Evolutionary conservation across 495 filamentous ascomycete species (phyloP).

Genomic region (Xanthoparmelia taractica): DNA sequence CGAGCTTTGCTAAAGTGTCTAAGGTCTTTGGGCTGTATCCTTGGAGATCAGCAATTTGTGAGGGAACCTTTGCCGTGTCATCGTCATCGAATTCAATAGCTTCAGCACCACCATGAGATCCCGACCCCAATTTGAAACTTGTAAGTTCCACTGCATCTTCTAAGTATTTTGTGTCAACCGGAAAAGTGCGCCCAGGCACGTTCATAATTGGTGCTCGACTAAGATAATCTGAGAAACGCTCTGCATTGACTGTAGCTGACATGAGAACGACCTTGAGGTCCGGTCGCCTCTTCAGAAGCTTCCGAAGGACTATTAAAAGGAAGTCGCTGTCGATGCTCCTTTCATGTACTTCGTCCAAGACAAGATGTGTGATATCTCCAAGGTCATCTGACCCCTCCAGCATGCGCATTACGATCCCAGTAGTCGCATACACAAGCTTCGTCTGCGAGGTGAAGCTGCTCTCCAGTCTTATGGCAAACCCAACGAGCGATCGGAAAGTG

Average conservation of each 20-base stretch:
- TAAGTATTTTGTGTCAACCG: conserved; percentile 76
- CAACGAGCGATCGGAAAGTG: conserved; percentile 73
- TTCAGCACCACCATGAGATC: conserved; percentile 9
- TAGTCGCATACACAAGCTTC: conserved; percentile 74
- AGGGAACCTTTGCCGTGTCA: conserved; percentile 22
- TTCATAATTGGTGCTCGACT: conserved; percentile 75
- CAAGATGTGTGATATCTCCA: conserved; percentile 79
- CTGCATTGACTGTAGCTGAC: conserved; percentile 92
- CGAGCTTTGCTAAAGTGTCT: conserved; percentile 62
- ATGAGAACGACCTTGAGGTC: conserved; percentile 82
- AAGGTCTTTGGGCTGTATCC: conserved; percentile 65
- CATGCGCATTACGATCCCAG: conserved; percentile 95
- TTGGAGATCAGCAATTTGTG: conserved; percentile 19
- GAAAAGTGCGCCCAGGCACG: conserved; percentile 88
- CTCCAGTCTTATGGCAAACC: conserved; percentile 89
- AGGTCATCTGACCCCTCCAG: conserved; percentile 80
- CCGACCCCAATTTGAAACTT: conserved; percentile 46
- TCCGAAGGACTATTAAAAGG: conserved; percentile 78
- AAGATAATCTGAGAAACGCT: conserved; percentile 82
- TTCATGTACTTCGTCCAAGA: conserved; percentile 64
- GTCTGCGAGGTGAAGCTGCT: conserved; percentile 74
- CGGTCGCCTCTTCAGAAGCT: conserved; percentile 61
- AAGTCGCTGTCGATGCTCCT: conserved; percentile 94
- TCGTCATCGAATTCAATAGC: conserved; percentile 43
- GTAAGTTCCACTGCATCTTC: conserved; percentile 87